Conservation (phyloP, 2,329 filamentous ascomycete genomes). For the Colletotrichum gigasporum region DNA sequence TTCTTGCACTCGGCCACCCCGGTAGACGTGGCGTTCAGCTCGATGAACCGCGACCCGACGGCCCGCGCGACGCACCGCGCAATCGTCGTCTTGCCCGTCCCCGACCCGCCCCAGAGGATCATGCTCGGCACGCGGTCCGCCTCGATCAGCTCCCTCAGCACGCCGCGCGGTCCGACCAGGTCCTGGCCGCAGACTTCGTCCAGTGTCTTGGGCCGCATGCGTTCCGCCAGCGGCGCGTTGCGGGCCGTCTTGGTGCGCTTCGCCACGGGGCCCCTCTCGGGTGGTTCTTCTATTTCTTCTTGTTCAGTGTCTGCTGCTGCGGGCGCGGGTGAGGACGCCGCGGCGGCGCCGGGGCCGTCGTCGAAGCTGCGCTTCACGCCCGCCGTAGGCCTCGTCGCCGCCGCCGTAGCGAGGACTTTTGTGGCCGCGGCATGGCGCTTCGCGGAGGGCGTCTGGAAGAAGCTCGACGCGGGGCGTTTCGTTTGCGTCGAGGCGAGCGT, state of each 20-base stretch:
- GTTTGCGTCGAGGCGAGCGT: conserved; percentile 50
- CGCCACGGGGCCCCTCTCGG: conserved; percentile 47
- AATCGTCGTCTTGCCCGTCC: conserved; percentile 91
- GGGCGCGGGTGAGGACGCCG: not conserved
- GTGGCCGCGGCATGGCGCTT: conserved; percentile 59
- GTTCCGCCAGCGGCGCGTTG: conserved; percentile 87
- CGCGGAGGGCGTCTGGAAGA: conserved; percentile 69
- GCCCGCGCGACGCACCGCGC: conserved; percentile 87
- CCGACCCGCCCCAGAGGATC: conserved; percentile 89
- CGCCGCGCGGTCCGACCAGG: conserved; percentile 84
- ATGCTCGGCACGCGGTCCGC: conserved; percentile 89
- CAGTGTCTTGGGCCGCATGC: conserved; percentile 86
- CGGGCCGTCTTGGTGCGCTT: conserved; percentile 77
- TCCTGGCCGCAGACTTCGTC: conserved; percentile 93
- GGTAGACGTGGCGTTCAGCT: conserved; percentile 92
- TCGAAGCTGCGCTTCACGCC: conserved; percentile 63
- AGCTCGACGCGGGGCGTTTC: conserved; percentile 62
- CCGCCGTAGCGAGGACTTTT: conserved; percentile 42
- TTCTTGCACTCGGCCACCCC: conserved; percentile 93
- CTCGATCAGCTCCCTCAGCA: conserved; percentile 87
- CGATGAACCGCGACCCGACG: conserved; percentile 87
- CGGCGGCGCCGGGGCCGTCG: conserved; percentile 56
- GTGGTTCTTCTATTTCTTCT: not conserved
- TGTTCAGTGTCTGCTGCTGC: not conserved
- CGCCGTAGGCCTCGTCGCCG: conserved; percentile 38